Base-by-base conservation (phyloP, 352 stramenopile species). In the Phytophthora agathidicida region DNA sequence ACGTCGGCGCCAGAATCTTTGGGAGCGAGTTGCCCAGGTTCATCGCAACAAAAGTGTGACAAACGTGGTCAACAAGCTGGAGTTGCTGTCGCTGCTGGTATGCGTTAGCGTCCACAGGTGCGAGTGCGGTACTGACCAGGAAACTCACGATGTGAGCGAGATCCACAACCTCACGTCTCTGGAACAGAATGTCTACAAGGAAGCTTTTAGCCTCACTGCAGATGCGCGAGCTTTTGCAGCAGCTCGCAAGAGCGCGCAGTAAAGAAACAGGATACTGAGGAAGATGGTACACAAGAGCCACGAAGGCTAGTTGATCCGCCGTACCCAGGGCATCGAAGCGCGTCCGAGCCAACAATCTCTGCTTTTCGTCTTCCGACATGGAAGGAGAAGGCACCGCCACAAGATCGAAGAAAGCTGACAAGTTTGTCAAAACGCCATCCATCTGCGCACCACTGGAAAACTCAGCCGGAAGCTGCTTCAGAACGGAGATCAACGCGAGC, bases 121-220 rank as follows among this genome's bases (percentile, higher is more conserved):
- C 71, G n/a, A 94, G 71, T 14, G 87, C 70, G 5, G 73, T 77
- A 32, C 82, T 93, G 51, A 94, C 86, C 23, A 93, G 71, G 61
- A 94, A 94, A 48, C 83, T 93, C 20, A 91, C 75, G 13, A 94
- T 71, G 51, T 89, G 81, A 5, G 79, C 83, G 2, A 92, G 70
- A 51, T 94, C 81, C 33, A 94, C 52, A 46, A 49, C 61, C 19
- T 87, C 68, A 22, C 73, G 66, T 5, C 83, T 77, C 51, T 90
- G 80, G 56, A 87, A 78, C 2, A 94, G 32, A 64, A 94, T 90
- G 38, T 94, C 86, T 35, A 94, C 77, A 16, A 93, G 58, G 39
- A 92, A 94, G 26, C 72, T 91, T 68, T 94, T 94, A n/a, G 80
- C 83, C 30, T 92, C 69, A 20, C 73, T 54, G 42, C 79, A 56